phyloP scores from a whole-genome alignment of 2,329 filamentous ascomycete species.

The Chaetothyriales sp. region DNA sequence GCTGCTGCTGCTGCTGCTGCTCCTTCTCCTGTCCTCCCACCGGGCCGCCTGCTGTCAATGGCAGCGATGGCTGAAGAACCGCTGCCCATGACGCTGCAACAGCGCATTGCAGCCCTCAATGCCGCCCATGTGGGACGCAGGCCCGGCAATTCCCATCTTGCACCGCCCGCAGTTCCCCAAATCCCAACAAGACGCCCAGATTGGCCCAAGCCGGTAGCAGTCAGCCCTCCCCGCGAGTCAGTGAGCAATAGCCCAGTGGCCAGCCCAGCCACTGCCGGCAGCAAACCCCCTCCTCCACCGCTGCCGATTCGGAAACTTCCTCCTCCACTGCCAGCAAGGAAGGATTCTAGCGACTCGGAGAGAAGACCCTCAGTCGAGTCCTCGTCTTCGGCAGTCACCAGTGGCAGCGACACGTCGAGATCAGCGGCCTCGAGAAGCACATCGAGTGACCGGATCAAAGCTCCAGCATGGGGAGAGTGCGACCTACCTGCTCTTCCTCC shows the following conservation, averaged over 20 bases:
- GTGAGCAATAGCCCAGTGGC: constrained; percentile 19
- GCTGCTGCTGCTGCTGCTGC: not conserved
- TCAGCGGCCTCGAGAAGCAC: constrained; percentile 5
- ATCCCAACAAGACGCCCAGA: constrained; percentile 20
- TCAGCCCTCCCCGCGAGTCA: constrained; percentile 24
- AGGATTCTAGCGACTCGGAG: constrained; percentile 22
- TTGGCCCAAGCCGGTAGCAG: constrained; percentile 20
- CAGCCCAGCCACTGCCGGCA: constrained; percentile 10
- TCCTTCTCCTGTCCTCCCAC: not conserved
- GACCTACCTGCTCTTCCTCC: constrained; percentile 42
- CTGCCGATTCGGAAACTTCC: constrained; percentile 18
- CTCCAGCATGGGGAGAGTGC: constrained; percentile 44
- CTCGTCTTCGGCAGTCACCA: constrained; percentile 18
- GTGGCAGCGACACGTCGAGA: constrained; percentile 1
- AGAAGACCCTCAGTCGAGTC: constrained; percentile 35
- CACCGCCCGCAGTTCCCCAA: constrained; percentile 13
- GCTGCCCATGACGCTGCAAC: constrained; percentile 31
- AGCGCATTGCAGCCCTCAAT: constrained; percentile 34
- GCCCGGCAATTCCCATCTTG: constrained; percentile 16
- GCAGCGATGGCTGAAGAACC: constrained; percentile 28
- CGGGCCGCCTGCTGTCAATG: not conserved
- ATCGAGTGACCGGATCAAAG: constrained; percentile 30
- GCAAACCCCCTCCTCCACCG: constrained; percentile 15
- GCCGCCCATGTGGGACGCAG: constrained; percentile 28
- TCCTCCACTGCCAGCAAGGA: constrained; percentile 36